A percentile compares a stretch with the other conserved stretches of the same genome.
Conservation (phyloP, 768 basidiomycete genomes). For the Hirschioporus abietinus region DNA sequence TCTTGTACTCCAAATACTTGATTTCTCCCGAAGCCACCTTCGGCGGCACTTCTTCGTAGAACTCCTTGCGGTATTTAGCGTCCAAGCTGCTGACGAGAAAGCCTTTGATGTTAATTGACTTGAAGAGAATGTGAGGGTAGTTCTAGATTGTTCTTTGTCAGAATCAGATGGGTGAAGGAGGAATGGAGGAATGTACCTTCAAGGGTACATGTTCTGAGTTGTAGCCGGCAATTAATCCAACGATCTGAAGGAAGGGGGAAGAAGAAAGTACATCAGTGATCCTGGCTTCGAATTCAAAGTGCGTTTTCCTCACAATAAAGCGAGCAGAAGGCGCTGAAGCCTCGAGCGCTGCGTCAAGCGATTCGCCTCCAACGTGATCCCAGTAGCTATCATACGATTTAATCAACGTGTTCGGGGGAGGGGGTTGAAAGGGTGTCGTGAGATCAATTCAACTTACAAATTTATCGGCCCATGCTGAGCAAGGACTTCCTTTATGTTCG, state of each 20-base stretch:
- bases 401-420: neutral
- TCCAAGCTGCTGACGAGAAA: slow-evolving; percentile 25
- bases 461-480: slow-evolving; percentile 30
- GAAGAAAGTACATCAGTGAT: neutral
- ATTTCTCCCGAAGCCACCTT: slow-evolving; percentile 41
- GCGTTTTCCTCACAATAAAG: slow-evolving; percentile 31
- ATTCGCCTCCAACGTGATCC: slow-evolving; percentile 35
- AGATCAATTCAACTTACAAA: slow-evolving; percentile 18
- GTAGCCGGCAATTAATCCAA: slow-evolving; percentile 30
- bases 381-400: slow-evolving; percentile 31
- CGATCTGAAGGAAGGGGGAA: slow-evolving; percentile 13
- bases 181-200: neutral
- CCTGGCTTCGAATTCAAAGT: no score
- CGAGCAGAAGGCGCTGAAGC: slow-evolving; percentile 12
- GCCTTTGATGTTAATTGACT: slow-evolving; percentile 34
- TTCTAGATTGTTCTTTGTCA: slow-evolving; percentile 24
- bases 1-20: slow-evolving; percentile 42
- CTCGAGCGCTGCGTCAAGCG: slow-evolving; percentile 25
- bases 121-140: slow-evolving; percentile 32
- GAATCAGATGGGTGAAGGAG: no score
- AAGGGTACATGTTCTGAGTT: slow-evolving; percentile 18
- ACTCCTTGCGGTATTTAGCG: slow-evolving; percentile 34
- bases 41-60: slow-evolving; percentile 36
- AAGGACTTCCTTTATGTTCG: slow-evolving; percentile 25
- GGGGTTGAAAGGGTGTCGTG: neutral